Conservation (phyloP, 176 grass and related monocot genomes). For the Panicum miliaceum region DNA sequence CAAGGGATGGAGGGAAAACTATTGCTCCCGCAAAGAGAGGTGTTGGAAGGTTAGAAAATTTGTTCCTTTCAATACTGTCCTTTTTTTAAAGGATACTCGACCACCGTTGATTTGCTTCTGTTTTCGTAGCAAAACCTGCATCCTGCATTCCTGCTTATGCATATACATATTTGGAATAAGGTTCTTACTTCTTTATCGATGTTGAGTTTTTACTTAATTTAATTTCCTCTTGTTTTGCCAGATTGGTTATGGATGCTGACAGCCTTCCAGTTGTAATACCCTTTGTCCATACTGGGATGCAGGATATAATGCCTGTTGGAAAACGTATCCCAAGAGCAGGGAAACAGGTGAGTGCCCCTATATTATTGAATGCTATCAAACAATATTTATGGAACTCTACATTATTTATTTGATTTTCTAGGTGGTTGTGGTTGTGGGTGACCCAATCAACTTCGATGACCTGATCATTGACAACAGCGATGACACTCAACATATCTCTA, state of each 20-base stretch:
- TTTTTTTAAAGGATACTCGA: not conserved
- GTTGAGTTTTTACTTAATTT: constrained; percentile 24
- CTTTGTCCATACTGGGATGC: constrained; percentile 94
- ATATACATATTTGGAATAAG: not conserved
- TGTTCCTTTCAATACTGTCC: not conserved
- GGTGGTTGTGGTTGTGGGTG: constrained; percentile 94
- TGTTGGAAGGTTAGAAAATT: constrained; percentile 75
- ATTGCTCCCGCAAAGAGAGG: constrained; percentile 90
- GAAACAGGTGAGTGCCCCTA: constrained; percentile 50
- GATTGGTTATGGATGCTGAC: constrained; percentile 93
- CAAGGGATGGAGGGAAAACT: constrained; percentile 88
- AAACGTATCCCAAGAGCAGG: constrained; percentile 81
- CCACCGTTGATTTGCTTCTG: not conserved
- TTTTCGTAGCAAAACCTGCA: constrained; percentile 1
- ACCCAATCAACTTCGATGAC: constrained; percentile 86
- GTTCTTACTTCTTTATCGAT: not conserved
- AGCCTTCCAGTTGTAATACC: constrained; percentile 76
- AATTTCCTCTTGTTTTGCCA: constrained; percentile 42
- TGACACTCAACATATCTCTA: constrained; percentile 50
- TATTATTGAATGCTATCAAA: not conserved
- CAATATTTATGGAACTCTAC: not conserved
- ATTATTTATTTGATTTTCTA: constrained; percentile 29
- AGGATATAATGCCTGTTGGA: constrained; percentile 95
- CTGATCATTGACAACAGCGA: constrained; percentile 57
- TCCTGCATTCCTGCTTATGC: not conserved